phyloP scores from a whole-genome alignment of 2,329 filamentous ascomycete species.

The Sphaerulina populicola region DNA sequence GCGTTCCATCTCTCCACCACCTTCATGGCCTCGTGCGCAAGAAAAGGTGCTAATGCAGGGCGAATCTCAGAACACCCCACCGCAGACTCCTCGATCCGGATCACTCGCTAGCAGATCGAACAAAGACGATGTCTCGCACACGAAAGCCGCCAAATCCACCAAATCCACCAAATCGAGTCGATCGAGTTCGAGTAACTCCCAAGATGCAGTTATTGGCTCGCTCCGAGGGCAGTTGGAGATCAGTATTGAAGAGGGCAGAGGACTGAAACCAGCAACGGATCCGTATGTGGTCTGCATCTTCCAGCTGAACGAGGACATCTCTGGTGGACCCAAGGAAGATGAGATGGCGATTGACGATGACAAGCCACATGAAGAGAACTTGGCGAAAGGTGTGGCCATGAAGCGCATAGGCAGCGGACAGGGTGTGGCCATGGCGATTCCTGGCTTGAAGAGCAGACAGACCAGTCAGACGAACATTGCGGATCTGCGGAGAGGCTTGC shows the following conservation, averaged over 20 bases:
- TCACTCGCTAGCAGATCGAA: constrained; percentile 52
- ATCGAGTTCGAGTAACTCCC: constrained; percentile 29
- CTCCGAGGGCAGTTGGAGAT: constrained; percentile 84
- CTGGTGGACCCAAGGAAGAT: constrained; percentile 64
- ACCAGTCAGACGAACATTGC: constrained; percentile 86
- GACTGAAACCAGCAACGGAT: constrained; percentile 70
- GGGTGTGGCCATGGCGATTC: constrained; percentile 82
- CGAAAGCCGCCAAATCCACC: constrained; percentile 29
- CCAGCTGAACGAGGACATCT: constrained; percentile 93
- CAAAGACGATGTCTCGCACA: constrained; percentile 20
- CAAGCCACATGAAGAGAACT: constrained; percentile 47
- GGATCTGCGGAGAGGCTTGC: constrained; percentile 44
- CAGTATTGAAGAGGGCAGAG: constrained; percentile 77
- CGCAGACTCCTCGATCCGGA: constrained; percentile 80
- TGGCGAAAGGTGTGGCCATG: constrained; percentile 43
- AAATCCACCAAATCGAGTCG: constrained; percentile 30
- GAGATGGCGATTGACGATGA: constrained; percentile 38
- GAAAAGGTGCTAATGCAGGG: constrained; percentile 74
- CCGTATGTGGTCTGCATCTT: constrained; percentile 96
- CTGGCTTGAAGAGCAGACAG: constrained; percentile 82
- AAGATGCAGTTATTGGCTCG: constrained; percentile 53
- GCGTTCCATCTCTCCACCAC: constrained; percentile 35
- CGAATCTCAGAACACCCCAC: constrained; percentile 77
- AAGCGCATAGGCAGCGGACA: constrained; percentile 64
- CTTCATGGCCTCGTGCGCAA: constrained; percentile 45